These are phyloP conservation scores for Chaetomium sp. DNA, from an alignment of 2,329 filamentous ascomycete genomes.

Conservation along the genomic window DNA sequence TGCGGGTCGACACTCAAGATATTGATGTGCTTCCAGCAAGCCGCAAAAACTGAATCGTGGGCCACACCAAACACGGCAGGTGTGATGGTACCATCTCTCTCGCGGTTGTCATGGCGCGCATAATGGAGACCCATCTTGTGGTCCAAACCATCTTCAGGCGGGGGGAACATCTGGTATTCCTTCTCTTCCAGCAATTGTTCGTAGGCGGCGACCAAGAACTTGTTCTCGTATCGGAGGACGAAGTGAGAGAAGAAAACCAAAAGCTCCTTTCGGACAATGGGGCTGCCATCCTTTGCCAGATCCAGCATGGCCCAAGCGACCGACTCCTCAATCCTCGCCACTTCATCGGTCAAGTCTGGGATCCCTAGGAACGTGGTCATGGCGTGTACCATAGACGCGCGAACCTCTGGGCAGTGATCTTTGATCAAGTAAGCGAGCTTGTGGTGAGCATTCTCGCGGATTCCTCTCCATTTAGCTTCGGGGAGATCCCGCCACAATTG, in stretches of 20 bases:
- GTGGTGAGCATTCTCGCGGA: conserved; percentile 75
- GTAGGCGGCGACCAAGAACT: conserved; percentile 85
- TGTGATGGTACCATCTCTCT: conserved; percentile 53
- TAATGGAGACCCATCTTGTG: conserved; percentile 60
- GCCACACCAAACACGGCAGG: conserved; percentile 56
- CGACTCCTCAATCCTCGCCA: conserved; percentile 83
- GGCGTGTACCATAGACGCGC: conserved; percentile 87
- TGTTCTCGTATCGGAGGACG: conserved; percentile 81
- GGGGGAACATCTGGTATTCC: conserved; percentile 55
- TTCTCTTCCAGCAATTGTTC: conserved; percentile 85
- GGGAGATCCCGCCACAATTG: conserved; percentile 88
- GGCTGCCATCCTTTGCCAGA: conserved; percentile 90
- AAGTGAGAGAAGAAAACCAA: conserved; percentile 92
- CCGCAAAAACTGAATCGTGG: conserved; percentile 84
- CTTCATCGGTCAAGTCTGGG: conserved; percentile 83
- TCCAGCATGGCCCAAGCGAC: conserved; percentile 83
- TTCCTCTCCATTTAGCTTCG: conserved; percentile 94
- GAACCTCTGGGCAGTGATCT: conserved; percentile 85
- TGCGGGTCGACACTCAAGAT: conserved; percentile 91
- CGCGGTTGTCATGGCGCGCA: conserved; percentile 48
- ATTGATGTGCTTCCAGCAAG: conserved; percentile 88
- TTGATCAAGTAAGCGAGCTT: conserved; percentile 74
- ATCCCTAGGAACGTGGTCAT: conserved; percentile 93
- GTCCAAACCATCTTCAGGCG: conserved; percentile 49
- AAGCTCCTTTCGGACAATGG: conserved; percentile 88